phyloP scores from a whole-genome alignment of 371 early-diverging fungal genomes.

The Chytridium lagenaria region DNA sequence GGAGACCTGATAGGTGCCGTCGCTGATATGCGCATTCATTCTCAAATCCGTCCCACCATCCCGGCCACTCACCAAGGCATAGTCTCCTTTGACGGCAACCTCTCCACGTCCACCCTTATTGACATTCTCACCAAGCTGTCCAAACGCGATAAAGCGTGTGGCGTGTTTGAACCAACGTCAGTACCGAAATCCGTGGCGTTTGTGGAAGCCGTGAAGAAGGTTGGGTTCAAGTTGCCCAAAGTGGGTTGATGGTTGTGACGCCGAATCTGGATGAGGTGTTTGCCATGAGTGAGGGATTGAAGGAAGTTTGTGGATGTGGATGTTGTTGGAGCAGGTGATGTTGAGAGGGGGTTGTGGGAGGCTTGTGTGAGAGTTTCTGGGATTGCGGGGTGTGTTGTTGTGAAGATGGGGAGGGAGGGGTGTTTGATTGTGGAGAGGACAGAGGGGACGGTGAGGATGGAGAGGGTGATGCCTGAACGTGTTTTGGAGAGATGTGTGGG shows the following conservation, averaged over 20 bases:
- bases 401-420: constrained; percentile 42
- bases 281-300: constrained; percentile 24
- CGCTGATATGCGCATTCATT: constrained; percentile 86
- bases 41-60: constrained; percentile 14
- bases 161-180: constrained; percentile 92
- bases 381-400: not conserved
- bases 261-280: constrained; percentile 46
- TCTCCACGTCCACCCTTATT: constrained; percentile 56
- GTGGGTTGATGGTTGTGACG: constrained; percentile 29
- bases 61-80: constrained; percentile 9
- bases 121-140: constrained; percentile 12
- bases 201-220: constrained; percentile 45
- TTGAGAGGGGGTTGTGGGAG: not conserved
- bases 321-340: not conserved
- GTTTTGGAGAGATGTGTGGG: constrained; percentile 24
- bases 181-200: constrained; percentile 75
- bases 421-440: constrained; percentile 18
- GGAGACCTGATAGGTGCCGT: constrained; percentile 82
- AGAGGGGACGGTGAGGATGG: not conserved
- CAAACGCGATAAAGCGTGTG: constrained; percentile 35
- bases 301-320: constrained; percentile 2
- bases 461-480: not conserved
- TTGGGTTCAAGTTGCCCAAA: not conserved
- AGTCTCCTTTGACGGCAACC: constrained; percentile 69
- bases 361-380: not conserved